Base-by-base conservation (phyloP, 2,329 filamentous ascomycete genomes). In the Colletotrichum horii region DNA sequence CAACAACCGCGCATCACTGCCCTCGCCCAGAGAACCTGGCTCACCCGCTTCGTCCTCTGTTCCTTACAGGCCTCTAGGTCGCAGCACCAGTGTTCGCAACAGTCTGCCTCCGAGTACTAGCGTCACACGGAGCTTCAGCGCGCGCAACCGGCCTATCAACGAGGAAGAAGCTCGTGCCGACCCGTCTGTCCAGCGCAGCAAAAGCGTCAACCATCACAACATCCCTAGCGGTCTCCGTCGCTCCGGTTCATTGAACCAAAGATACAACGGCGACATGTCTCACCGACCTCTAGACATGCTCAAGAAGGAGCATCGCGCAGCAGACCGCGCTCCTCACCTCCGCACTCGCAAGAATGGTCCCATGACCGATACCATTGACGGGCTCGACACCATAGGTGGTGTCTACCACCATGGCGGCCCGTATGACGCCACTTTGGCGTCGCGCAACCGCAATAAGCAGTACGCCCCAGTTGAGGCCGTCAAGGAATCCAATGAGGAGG, bases 361-460 rank as follows among this genome's bases (percentile, higher is more conserved):
- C 19, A 91, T 93, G 30, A 90, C 95, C 3, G 96, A 98, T 83
- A 88, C 89, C 11, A 97, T 98, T 80, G 96, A 98, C 83, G 87
- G 88, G 7, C 91, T 98, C 2, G 96, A 98, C 82, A 89, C 90
- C n/a, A 83, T 89, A 55, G 90, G 91, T 66, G 89, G 89, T 22
- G 85, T 89, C 4, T 98, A 98, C 84, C 96, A 98, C 83, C 96
- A 98, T 80, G 95, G 94, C 78, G 96, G 96, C 0, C 96, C 96
- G 0, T 98, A 94, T 79, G 96, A 98, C 82, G 95, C 96, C 12
- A 94, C 95, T 3, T 88, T 95, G 68, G 88, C 93, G 2, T 91
- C 94, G 15, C 91, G 95, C 64, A 98, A 98, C 85, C 88, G 86
- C 6, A 88, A 92, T 79, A 88, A 87, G 79, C 84, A 84, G 78